A percentile compares a stretch with the other conserved stretches of the same genome.
Conservation (phyloP, 768 basidiomycete species). For the Boletus subcaerulescens region DNA sequence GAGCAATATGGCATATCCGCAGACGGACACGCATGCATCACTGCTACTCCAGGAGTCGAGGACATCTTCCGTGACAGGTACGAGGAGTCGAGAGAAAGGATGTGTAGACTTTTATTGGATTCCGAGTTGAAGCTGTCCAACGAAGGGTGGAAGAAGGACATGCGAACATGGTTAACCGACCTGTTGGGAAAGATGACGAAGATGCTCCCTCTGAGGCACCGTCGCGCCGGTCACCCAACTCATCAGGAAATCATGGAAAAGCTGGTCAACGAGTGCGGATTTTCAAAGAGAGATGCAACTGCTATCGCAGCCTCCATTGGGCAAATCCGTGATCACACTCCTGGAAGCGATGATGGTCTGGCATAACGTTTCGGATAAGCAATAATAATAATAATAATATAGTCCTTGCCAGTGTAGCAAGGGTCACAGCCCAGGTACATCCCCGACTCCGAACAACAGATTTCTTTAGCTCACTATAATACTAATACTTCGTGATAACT, state of each 20-base stretch:
- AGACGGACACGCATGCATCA: slow-evolving; percentile 40
- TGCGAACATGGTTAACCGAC: slow-evolving; percentile 12
- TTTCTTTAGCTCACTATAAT: no score
- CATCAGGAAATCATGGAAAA: slow-evolving; percentile 9
- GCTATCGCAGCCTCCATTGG: slow-evolving; percentile 19
- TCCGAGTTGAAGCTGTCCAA: not conserved
- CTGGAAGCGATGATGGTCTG: not conserved
- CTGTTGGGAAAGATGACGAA: slow-evolving; percentile 21
- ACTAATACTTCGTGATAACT: no score
- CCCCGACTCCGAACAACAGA: no score
- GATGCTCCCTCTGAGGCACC: slow-evolving; percentile 10
- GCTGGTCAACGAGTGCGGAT: slow-evolving; percentile 14
- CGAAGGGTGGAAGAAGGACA: slow-evolving; percentile 19
- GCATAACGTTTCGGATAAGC: not conserved
- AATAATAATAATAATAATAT: no score
- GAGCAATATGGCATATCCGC: slow-evolving; percentile 26
- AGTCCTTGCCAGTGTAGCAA: no score
- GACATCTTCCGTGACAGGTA: slow-evolving; percentile 27
- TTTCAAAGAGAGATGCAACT: slow-evolving; percentile 15
- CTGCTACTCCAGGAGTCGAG: slow-evolving; percentile 28
- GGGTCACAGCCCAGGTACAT: no score
- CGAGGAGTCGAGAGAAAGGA: slow-evolving; percentile 28
- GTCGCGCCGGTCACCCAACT: slow-evolving; percentile 4
- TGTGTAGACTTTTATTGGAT: slow-evolving; percentile 17
- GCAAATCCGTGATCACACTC: not conserved